Evolutionary conservation across 169 alveolate species (phyloP).

Genomic region (Plasmodium knowlesi): DNA sequence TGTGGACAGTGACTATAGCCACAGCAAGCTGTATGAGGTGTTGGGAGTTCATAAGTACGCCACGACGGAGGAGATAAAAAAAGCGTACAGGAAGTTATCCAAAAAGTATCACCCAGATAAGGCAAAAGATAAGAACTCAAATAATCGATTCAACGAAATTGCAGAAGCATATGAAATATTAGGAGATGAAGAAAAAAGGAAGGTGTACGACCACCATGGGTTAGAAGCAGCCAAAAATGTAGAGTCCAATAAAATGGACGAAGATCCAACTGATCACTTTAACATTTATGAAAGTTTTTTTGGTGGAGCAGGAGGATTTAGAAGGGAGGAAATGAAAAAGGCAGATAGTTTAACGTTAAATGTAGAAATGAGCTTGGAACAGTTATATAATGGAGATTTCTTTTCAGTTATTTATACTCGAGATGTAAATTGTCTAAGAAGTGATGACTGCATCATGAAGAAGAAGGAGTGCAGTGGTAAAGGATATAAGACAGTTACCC

Average conservation of each 20-base stretch:
- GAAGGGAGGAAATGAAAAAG: conserved; percentile 78
- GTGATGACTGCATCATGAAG: conserved; percentile 85
- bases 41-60: conserved; percentile 85
- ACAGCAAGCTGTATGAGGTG: conserved; percentile 78
- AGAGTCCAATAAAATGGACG: conserved; percentile 75
- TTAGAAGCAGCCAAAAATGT: conserved; percentile 89
- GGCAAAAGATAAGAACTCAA: conserved; percentile 87
- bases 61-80: conserved; percentile 90
- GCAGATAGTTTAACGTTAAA: conserved; percentile 84
- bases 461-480: conserved; percentile 87
- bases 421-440: conserved; percentile 82
- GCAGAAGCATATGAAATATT: conserved; percentile 94
- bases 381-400: conserved; percentile 84
- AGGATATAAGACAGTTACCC: conserved; percentile 84
- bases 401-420: conserved; percentile 78
- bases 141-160: conserved; percentile 88
- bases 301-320: conserved; percentile 79
- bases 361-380: conserved; percentile 81
- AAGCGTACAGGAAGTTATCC: conserved; percentile 89
- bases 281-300: conserved; percentile 81
- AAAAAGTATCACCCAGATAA: conserved; percentile 94
- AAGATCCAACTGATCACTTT: conserved; percentile 74
- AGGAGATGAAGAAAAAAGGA: conserved; percentile 89
- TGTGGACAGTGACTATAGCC: conserved; percentile 40
- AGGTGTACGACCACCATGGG: conserved; percentile 92